Evolutionary conservation across 148 eudicot species (phyloP), one percentile per base, ranked within the genome.

Genomic region (Limonium bicolor): DNA sequence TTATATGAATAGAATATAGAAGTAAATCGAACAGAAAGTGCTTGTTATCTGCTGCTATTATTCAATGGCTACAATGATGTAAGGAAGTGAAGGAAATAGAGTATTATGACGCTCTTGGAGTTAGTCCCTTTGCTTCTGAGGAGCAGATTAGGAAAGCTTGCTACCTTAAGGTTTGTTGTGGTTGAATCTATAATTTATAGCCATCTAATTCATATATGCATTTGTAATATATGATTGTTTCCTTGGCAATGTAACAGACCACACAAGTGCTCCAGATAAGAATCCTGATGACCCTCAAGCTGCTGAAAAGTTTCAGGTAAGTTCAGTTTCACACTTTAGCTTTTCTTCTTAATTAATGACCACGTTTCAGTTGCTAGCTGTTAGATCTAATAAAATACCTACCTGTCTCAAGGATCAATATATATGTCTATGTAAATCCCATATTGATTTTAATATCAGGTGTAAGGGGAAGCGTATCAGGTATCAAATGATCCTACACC

Each of bases 291-390:
- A 88, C 54, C 92, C 94, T 52, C 80, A 56, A 37, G 94, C 97
- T 51, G 94, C 94, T 1, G 84, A 74, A 53, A 83, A 68, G 53
- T 88, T 88, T 74, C 94, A 88, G 97, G 97, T n/a, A n/a, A n/a
- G n/a, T 59, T 21, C n/a, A 41, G 25, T 25, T 7, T 15, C 45
- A 19, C 27, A n/a, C 20, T 13, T 50, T 26, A 15, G 27, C 19
- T 33, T 18, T 33, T 6, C 20, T 9, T 41, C 11, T 21, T 44
- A 14, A 39, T 39, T 1, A n/a, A n/a, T n/a, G n/a, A n/a, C n/a
- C n/a, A n/a, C n/a, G n/a, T n/a, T n/a, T n/a, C n/a, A n/a, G n/a
- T n/a, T n/a, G n/a, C n/a, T n/a, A n/a, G n/a, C n/a, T n/a, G n/a
- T n/a, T n/a, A n/a, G n/a, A n/a, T n/a, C n/a, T n/a, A n/a, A n/a